phyloP scores from a whole-genome alignment of 2,329 filamentous ascomycete genomes.

The Trichoderma oligosporum region DNA sequence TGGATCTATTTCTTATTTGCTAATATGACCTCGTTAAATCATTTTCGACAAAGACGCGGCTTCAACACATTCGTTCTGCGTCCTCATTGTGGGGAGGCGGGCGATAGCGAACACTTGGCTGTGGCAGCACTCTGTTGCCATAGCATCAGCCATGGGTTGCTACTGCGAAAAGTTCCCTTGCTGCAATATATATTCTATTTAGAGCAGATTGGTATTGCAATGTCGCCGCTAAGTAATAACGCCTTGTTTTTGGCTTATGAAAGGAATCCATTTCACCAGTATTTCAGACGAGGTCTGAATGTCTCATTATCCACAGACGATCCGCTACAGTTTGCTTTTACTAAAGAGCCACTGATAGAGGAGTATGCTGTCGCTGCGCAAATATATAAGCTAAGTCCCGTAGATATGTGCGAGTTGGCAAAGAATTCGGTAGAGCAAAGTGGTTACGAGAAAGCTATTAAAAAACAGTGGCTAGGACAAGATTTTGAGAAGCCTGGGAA shows the following conservation, averaged over 20 bases:
- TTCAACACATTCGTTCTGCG: conserved; percentile 95
- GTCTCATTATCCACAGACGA: conserved; percentile 96
- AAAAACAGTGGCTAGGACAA: conserved; percentile 84
- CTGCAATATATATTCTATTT: conserved; percentile 99
- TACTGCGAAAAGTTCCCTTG: conserved; percentile 89
- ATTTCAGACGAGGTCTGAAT: conserved; percentile 92
- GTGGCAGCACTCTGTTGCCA: conserved; percentile 89
- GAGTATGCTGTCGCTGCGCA: conserved; percentile 97
- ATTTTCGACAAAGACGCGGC: conserved; percentile 82
- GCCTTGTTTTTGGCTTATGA: conserved; percentile 95
- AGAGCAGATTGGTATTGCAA: conserved; percentile 96
- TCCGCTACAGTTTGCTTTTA: conserved; percentile 95
- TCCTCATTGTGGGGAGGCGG: conserved; percentile 94
- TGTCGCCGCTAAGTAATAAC: conserved; percentile 99
- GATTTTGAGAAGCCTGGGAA: conserved; percentile 76
- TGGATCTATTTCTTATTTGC: conserved; percentile 98
- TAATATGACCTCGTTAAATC: conserved; percentile 88
- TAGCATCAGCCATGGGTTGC: conserved; percentile 91
- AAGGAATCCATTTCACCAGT: conserved; percentile 91
- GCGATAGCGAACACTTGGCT: conserved; percentile 92
- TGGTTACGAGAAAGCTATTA: conserved; percentile 84
- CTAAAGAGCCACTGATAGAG: conserved; percentile 95
- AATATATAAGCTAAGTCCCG: conserved; percentile 94
- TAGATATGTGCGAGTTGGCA: conserved; percentile 97
- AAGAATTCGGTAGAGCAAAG: conserved; percentile 95